Conservation (phyloP, 2,329 filamentous ascomycete genomes). For the Blumeria graminis region DNA sequence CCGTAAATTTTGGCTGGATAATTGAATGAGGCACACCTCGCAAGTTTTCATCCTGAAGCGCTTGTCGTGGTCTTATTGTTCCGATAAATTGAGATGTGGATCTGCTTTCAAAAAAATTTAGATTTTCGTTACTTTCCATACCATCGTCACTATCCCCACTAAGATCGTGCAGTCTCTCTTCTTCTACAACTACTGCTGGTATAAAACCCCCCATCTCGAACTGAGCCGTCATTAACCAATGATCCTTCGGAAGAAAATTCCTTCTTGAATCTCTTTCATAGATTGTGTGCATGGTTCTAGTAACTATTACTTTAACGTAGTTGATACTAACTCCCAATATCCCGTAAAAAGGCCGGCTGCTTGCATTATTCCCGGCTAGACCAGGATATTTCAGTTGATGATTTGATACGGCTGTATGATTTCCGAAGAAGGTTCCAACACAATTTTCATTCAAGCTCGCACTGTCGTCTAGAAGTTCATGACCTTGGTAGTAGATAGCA, state of each 20-base stretch:
- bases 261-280: conserved; percentile 85
- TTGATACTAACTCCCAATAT: conserved; percentile 51
- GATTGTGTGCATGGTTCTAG: conserved; percentile 59
- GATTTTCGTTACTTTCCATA: conserved; percentile 18
- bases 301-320: conserved; percentile 58
- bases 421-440: conserved; percentile 22
- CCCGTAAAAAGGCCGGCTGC: conserved; percentile 26
- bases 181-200: conserved; percentile 63
- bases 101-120: conserved; percentile 11
- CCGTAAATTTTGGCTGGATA: conserved; percentile 45
- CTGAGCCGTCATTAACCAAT: conserved; percentile 80
- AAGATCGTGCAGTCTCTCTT: conserved; percentile 50
- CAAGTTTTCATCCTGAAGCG: conserved; percentile 35
- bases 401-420: conserved; percentile 7
- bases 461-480: conserved; percentile 30
- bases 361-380: conserved; percentile 4
- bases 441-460: conserved; percentile 17
- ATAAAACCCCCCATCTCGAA: conserved; percentile 84
- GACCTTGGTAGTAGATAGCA: conserved; percentile 61
- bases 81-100: conserved; percentile 22
- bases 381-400: conserved; percentile 5
- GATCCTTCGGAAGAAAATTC: conserved; percentile 55
- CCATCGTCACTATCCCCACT: conserved; percentile 33
- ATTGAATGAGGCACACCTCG: conserved; percentile 39
- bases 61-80: conserved; percentile 35